Evolutionary conservation across 2,329 filamentous ascomycete genomes (phyloP), one percentile per base, ranked within the genome.

Genomic region (Hypoxylon sp.): DNA sequence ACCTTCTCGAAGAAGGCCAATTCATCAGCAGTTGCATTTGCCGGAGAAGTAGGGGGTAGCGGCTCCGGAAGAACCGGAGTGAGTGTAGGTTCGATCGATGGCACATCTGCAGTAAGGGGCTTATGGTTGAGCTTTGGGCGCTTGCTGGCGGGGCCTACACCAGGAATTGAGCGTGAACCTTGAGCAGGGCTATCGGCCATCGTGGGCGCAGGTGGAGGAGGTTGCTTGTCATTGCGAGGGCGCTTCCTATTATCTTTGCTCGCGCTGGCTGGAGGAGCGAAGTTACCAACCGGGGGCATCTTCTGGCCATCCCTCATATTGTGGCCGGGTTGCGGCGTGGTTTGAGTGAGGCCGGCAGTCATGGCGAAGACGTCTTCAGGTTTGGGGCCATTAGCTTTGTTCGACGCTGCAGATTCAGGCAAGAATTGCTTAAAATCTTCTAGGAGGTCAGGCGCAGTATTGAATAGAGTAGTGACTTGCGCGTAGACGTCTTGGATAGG

Each of bases 401-500:
- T 84, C 68, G 88, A 88, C 1, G 86, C 85, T 64, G 88, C 86
- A 48, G 95, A 97, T 79, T 99, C 96, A 0, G 96, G 96, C 6
- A 99, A 86, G 74, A 99, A 99, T 77, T 99, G 96, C 80, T 99
- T 99, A 79, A 99, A 99, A 77, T 99, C 96, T 80, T 99, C 96
- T 1, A 99, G 85, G 11, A 99, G 88, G 81, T 99, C 96, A 3
- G 95, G 95, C 0, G 97, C 96, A 4, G 92, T 92, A 77, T 94
- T 94, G 83, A 99, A 99, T 0, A 99, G 85, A 33, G 92, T 92
- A 0, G 97, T 99, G 25, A 99, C 96, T 80, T 99, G 96, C 1
- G 93, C 92, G 79, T 99, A 99, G 2, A 99, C 96, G 80, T 99
- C 96, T 79, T 98, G 95, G 40, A 99, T 99, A 0, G 96, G 97